Percentiles rank a stretch among this genome's conserved stretches.
Conservation (phyloP, 495 filamentous ascomycete species). For the Rostrohypoxylon terebratum region DNA sequence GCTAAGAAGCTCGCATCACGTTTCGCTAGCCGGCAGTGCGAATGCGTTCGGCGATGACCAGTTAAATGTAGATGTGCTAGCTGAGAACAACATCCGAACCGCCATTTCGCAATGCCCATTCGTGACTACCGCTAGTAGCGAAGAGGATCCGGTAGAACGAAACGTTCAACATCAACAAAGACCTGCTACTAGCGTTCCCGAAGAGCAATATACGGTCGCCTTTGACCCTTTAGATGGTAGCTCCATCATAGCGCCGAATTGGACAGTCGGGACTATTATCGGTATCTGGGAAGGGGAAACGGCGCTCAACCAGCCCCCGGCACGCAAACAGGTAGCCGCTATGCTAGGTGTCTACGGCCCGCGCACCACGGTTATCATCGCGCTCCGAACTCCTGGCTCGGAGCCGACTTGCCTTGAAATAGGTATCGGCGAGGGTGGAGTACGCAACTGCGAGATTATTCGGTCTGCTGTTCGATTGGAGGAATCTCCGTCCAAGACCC, state of each 20-base stretch:
- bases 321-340: constrained; percentile 55
- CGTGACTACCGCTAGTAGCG: constrained; percentile 61
- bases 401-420: constrained; percentile 57
- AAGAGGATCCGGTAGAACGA: constrained; percentile 64
- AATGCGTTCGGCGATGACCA: constrained; percentile 67
- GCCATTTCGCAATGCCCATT: constrained; percentile 57
- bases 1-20: constrained; percentile 45
- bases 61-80: constrained; percentile 65
- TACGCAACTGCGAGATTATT: constrained; percentile 48
- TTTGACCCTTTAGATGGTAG: constrained; percentile 68
- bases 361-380: constrained; percentile 62
- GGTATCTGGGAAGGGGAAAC: constrained; percentile 62
- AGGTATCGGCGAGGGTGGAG: constrained; percentile 46
- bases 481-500: constrained; percentile 49
- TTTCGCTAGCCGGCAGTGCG: constrained; percentile 58
- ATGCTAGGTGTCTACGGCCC: constrained; percentile 65
- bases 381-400: constrained; percentile 54
- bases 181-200: not conserved
- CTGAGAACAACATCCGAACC: constrained; percentile 59
- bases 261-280: constrained; percentile 66
- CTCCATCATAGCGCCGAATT: constrained; percentile 66
- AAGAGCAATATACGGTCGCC: constrained; percentile 64
- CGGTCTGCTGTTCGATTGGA: constrained; percentile 49
- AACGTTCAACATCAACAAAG: constrained; percentile 7
- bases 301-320: constrained; percentile 54